Base-by-base conservation (phyloP, 352 stramenopile species). In the Aphanomyces astaci region DNA sequence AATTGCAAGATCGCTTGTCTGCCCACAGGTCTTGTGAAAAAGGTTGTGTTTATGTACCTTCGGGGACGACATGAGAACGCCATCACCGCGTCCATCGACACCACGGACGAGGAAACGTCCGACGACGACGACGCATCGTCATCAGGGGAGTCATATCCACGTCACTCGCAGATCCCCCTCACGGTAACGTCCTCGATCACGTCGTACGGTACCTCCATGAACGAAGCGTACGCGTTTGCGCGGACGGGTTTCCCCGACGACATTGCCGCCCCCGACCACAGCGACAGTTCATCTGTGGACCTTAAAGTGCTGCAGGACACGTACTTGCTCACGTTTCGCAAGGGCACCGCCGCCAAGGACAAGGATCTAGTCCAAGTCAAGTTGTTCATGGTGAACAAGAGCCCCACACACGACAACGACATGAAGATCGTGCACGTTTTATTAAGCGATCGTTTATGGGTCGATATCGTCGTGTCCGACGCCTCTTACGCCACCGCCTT, bases 1-100 rank as follows among this genome's bases (percentile, higher is more conserved):
- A 66, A 66, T 4, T 66, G 59, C 28, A 66, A 66, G 22, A 36
- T 66, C 28, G 59, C 59, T 7, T 66, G 59, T 24, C 56, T 66
- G 30, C 59, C 59, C n/a, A 48, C 46, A n/a, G 59, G 59, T 4
- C 33, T 66, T 19, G 27, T 66, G 10, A 66, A 66, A 36, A 66
- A 56, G 33, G 52, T 66, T 66, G 59, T 66, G 59, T 54, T 66
- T 66, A 24, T 66, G n/a, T 66, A 54, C 33, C 33, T 66, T 22
- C 59, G 39, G 11, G 59, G 59, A 4, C 59, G 59, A n/a, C 27
- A 53, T n/a, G 43, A 64, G 27, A 27, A 25, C 19, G 33, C 40
- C 2, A 57, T 1, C 22, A 32, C 13, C 19, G 28, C 24, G 56
- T n/a, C 22, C 15, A 15, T 33, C 24, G 49, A 46, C 22, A 30